Conservation (phyloP, 2,329 filamentous ascomycete species). For the Hysterium pulicare region DNA sequence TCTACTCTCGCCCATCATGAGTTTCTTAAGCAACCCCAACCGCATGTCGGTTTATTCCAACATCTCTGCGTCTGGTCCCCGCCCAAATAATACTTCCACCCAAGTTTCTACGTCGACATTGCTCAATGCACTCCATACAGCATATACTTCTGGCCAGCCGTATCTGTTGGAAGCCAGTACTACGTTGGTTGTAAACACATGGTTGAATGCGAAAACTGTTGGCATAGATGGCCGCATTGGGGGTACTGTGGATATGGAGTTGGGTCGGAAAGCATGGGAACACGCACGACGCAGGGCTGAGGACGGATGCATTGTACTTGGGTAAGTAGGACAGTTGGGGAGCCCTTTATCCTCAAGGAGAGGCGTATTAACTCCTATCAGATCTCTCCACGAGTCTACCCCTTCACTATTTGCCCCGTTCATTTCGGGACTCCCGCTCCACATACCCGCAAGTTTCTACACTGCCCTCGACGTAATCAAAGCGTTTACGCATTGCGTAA, state of each 20-base stretch:
- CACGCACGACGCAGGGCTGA: conserved; percentile 92
- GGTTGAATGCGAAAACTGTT: conserved; percentile 75
- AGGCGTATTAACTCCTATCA: conserved; percentile 36
- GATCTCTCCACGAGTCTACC: conserved; percentile 82
- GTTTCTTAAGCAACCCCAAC: conserved; percentile 50
- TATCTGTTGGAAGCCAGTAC: conserved; percentile 86
- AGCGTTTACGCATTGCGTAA: conserved; percentile 84
- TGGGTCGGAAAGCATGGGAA: conserved; percentile 87
- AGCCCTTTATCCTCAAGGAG: neutral
- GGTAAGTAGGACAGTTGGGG: conserved; percentile 54
- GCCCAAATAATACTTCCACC: conserved; percentile 63
- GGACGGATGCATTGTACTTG: conserved; percentile 87
- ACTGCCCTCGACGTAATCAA: conserved; percentile 76
- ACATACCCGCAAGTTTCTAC: conserved; percentile 71
- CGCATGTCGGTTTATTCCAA: conserved; percentile 61
- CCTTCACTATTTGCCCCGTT: conserved; percentile 83
- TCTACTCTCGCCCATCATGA: conserved; percentile 29
- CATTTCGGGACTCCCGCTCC: conserved; percentile 73
- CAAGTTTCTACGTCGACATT: conserved; percentile 92
- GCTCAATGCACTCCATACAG: conserved; percentile 86
- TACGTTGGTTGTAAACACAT: conserved; percentile 91
- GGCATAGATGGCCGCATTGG: conserved; percentile 67
- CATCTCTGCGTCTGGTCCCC: conserved; percentile 55
- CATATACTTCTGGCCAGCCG: conserved; percentile 77
- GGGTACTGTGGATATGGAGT: conserved; percentile 73